Evolutionary conservation across 2,329 filamentous ascomycete species (phyloP).

Genomic region (Fusarium domesticum): DNA sequence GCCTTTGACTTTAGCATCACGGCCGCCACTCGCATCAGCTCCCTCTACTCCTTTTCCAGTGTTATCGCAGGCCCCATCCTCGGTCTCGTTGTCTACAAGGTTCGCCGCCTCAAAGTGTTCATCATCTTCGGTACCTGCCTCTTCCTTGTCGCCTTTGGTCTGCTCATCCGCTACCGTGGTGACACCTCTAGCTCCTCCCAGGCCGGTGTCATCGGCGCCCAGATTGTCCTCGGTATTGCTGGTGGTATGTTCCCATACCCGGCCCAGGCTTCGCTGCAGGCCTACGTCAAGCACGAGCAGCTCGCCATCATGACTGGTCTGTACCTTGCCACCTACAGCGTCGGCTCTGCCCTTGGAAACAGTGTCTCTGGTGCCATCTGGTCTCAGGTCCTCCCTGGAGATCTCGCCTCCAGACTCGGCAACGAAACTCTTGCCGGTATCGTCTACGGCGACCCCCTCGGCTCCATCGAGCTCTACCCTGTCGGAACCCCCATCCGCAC

Average conservation of each 20-base stretch:
- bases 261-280: constrained; percentile 45
- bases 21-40: constrained; percentile 56
- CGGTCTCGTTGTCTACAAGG: constrained; percentile 54
- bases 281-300: constrained; percentile 45
- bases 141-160: constrained; percentile 63
- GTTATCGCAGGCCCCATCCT: constrained; percentile 56
- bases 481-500: constrained; percentile 43
- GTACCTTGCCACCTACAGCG: constrained; percentile 61
- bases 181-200: constrained; percentile 41
- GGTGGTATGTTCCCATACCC: constrained; percentile 60
- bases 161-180: constrained; percentile 63
- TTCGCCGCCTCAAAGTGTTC: constrained; percentile 61
- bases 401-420: constrained; percentile 40
- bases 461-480: constrained; percentile 34
- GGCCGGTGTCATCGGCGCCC: constrained; percentile 59
- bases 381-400: constrained; percentile 53
- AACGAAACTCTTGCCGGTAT: constrained; percentile 38
- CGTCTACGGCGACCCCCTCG: constrained; percentile 40
- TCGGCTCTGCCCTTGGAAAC: constrained; percentile 59
- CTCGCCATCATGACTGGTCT: constrained; percentile 63
- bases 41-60: constrained; percentile 56
- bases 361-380: constrained; percentile 61
- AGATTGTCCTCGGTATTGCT: constrained; percentile 60
- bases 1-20: constrained; percentile 57
- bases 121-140: constrained; percentile 58